Percentiles rank a stretch among this genome's conserved stretches.
Conservation (phyloP, 495 filamentous ascomycete genomes). For the Neurospora intermedia region DNA sequence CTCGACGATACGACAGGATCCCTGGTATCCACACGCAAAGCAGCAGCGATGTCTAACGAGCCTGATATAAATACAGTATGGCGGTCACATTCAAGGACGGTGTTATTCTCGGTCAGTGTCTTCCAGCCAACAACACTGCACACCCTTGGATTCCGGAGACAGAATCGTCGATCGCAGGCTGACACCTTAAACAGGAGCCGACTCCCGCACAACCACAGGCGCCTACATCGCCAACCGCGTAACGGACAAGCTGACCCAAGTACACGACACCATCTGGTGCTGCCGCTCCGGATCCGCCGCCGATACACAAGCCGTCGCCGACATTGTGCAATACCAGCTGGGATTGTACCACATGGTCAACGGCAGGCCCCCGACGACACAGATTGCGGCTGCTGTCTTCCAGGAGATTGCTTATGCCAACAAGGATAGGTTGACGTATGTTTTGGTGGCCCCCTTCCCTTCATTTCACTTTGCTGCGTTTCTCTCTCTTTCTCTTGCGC, state of each 20-base stretch:
- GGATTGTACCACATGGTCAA: conserved; percentile 85
- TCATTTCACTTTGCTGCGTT: background rate
- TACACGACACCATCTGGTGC: conserved; percentile 99
- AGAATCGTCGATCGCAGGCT: background rate
- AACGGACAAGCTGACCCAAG: conserved; percentile 96
- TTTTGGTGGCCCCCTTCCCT: background rate
- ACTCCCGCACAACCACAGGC: conserved; percentile 96
- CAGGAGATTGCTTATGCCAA: conserved; percentile 96
- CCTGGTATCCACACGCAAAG: background rate
- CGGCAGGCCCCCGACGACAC: conserved; percentile 79
- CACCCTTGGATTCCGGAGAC: background rate
- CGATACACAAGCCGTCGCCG: conserved; percentile 94
- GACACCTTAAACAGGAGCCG: conserved; percentile 48
- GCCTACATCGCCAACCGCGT: conserved; percentile 98
- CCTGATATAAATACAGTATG: conserved; percentile 42
- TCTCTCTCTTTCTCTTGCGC: background rate
- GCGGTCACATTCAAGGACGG: conserved; percentile 96
- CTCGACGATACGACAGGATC: conserved; percentile 3
- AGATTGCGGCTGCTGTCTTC: conserved; percentile 87
- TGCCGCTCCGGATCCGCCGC: conserved; percentile 93
- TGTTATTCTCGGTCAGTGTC: conserved; percentile 69
- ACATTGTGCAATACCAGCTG: conserved; percentile 93
- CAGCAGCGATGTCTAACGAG: conserved; percentile 11
- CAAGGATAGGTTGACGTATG: conserved; percentile 79
- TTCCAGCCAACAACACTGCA: background rate